Evolutionary conservation across 306 rosid genomes (phyloP), one percentile per base, ranked within the genome.

Genomic region (Mimosa bimucronata): DNA sequence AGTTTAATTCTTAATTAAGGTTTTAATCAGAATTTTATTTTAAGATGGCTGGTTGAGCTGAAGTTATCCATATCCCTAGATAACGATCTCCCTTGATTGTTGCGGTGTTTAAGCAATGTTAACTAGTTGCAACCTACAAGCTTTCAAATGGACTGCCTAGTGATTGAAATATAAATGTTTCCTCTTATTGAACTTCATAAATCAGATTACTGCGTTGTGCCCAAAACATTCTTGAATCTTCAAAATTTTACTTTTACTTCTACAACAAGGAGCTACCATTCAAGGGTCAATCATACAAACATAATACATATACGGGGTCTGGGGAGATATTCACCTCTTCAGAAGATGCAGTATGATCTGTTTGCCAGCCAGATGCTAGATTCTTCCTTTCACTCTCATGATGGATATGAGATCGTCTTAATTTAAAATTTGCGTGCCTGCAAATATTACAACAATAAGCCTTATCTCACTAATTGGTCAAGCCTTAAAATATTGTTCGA

Each of bases 341-440:
- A 75, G 83, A 75, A 77, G 86, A 68, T 38, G 37, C 78, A 60
- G 85, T 58, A 26, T 77, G 84, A 74, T 88, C 89, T 62, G 82
- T 28, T 26, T 70, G 74, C 78, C 71, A 85, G 79, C 48, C 79
- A 15, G 85, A 66, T 50, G 85, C 62, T 71, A 58, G 52, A 77
- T 79, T 83, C 80, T 88, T 86, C 62, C 57, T 70, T 42, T 74
- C 70, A n/a, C 78, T 86, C 81, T 81, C 92, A 16, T 72, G 77
- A 21, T 15, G 78, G 42, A 89, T 88, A 21, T 83, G 86, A 30
- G 92, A 86, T 61, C 89, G 90, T 61, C 89, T 91, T 55, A 81
- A 81, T 89, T 80, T 92, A 73, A 92, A 81, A 58, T 86, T 92
- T 78, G 87, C 84, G 66, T 55, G 75, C 88, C 94, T 94, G 87